Evolutionary conservation across 1,284 basidiomycete genomes (phyloP).

Genomic region (Ustilago nuda): DNA sequence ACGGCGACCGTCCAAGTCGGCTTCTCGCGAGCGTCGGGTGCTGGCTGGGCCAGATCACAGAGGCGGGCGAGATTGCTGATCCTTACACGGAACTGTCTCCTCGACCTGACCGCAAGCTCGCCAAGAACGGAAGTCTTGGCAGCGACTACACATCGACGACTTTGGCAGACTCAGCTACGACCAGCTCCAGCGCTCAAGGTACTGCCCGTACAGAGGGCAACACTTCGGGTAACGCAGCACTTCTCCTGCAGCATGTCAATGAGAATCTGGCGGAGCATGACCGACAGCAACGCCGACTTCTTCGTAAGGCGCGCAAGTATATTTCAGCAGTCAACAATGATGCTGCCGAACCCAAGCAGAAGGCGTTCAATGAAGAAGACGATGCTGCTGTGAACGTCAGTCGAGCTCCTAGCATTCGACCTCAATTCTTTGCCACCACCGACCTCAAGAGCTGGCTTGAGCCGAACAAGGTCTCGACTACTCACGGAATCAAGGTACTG

Average conservation of each 20-base stretch:
- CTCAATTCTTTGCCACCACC: conserved; percentile 60
- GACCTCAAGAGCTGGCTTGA: conserved; percentile 61
- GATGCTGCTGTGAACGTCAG: conserved; percentile 19
- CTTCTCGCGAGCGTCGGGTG: conserved; percentile 36
- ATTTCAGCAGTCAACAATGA: background rate
- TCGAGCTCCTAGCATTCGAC: conserved; percentile 59
- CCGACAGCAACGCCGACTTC: conserved; percentile 32
- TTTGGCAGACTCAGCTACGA: conserved; percentile 23
- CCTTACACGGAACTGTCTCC: conserved; percentile 39
- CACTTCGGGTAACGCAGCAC: conserved; percentile 22
- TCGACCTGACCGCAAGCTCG: conserved; percentile 30
- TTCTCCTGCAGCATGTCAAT: conserved; percentile 24
- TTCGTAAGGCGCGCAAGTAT: conserved; percentile 32
- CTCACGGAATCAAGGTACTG: conserved; percentile 36
- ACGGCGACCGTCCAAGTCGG: conserved; percentile 27
- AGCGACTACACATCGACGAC: conserved; percentile 42
- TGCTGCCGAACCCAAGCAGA: background rate
- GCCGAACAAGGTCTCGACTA: conserved; percentile 34
- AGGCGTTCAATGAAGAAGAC: background rate
- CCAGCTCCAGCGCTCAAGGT: conserved; percentile 24
- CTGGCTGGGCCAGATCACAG: conserved; percentile 36
- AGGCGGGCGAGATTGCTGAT: conserved; percentile 33
- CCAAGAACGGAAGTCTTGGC: conserved; percentile 43
- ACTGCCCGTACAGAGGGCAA: conserved; percentile 7
- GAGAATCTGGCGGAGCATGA: conserved; percentile 34